Conservation (phyloP, 345 rosid genomes). For the Physaria fendleri region DNA sequence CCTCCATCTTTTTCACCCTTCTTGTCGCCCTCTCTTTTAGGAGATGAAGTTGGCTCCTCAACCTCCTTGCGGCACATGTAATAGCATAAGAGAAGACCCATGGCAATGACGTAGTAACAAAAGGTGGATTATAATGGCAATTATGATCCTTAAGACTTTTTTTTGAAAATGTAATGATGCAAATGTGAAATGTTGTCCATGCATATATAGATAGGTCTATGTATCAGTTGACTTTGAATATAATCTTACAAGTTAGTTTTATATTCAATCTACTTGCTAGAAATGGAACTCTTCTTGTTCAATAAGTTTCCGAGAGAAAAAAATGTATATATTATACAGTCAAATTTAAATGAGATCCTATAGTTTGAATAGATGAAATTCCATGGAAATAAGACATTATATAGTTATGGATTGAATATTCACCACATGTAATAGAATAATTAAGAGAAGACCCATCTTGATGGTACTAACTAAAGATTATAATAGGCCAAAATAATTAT, state of each 20-base stretch:
- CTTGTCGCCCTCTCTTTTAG: too few relatives aligned
- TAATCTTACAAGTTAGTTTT: background rate
- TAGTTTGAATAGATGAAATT: background rate
- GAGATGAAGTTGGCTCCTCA: too few relatives aligned
- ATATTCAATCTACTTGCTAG: background rate
- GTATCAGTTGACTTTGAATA: background rate
- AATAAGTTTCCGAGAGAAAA: background rate
- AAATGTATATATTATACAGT: background rate
- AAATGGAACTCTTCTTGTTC: background rate
- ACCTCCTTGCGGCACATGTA: background rate
- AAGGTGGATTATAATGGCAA: background rate
- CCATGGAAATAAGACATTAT: background rate
- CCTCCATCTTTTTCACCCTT: too few relatives aligned
- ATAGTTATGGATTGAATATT: background rate
- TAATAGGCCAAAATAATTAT: too few relatives aligned
- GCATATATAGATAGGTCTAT: background rate
- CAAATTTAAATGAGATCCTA: conserved; percentile 2
- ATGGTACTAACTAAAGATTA: background rate
- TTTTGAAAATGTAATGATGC: background rate
- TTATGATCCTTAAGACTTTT: background rate
- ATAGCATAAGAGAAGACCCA: conserved; percentile 3
- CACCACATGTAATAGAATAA: background rate
- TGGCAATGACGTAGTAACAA: background rate
- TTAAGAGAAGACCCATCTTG: background rate
- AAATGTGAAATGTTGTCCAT: background rate